Base-by-base conservation (phyloP, 306 rosid genomes). In the Luffa acutangula region DNA sequence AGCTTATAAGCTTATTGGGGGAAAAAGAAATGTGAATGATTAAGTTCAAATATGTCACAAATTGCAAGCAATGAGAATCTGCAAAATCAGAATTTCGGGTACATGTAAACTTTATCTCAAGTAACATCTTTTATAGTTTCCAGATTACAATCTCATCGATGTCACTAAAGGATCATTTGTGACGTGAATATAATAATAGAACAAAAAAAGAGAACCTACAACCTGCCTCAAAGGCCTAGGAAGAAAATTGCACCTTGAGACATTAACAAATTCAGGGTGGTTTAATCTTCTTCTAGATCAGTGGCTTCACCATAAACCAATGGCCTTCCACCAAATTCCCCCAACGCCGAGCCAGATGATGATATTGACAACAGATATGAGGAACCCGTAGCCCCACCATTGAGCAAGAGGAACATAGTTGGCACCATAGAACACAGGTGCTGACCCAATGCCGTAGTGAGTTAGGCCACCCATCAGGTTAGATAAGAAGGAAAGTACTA, bases 381-480 rank as follows among this genome's bases (percentile, higher is more conserved):
- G 51, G 87, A 96, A 93, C 46, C 99, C 99, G 57, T 96, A 96
- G 78, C 97, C 97, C 99, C 99, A 93, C 98, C 99, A 96, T 83
- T 96, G 53, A 59, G 88, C 90, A 17, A 96, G 97, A 9, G 99
- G 97, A 41, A 96, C 99, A 59, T 96, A 96, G 85, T 93, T 93
- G 62, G 99, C 99, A 9, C 99, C 98, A 37, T 85, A 96, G 92
- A 91, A 96, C 45, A 96, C 89, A 11, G 99, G 99, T 7, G 99
- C 98, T 46, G 99, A 96, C 13, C 99, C 98, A 49, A 96, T 93
- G 36, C 99, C 99, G n/a, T 93, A 96, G 83, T 96, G 98, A 62
- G 99, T 96, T 78, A 96, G 94, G 65, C 99, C 98, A 5, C 99
- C 99, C 99, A 96, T 93, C 85, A 96, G 85, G 84, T 96, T 96